phyloP scores from a whole-genome alignment of 805 yeast genomes.

The Blastobotrys terrestris region DNA sequence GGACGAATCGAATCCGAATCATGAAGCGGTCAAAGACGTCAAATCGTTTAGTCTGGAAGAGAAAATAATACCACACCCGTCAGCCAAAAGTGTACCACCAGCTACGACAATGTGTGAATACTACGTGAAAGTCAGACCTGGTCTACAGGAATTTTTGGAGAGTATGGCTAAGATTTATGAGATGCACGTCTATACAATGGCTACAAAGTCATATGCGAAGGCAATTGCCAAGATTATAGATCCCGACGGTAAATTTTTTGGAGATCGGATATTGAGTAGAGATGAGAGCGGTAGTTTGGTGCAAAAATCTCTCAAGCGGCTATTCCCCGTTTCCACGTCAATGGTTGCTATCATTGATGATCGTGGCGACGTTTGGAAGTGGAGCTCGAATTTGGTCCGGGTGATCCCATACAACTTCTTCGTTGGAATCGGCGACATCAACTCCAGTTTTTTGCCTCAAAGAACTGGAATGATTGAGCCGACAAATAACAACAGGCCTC shows the following conservation, averaged over 20 bases:
- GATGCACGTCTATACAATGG: conserved; percentile 96
- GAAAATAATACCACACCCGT: conserved; percentile 30
- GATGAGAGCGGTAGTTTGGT: conserved; percentile 93
- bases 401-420: conserved; percentile 95
- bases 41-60: conserved; percentile 72
- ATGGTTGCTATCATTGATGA: conserved; percentile 97
- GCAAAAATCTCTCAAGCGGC: conserved; percentile 77
- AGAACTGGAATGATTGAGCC: conserved; percentile 37
- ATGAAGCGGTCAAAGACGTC: conserved; percentile 78
- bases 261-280: conserved; percentile 83
- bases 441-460: conserved; percentile 84
- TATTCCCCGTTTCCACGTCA: conserved; percentile 93
- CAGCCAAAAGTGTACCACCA: conserved; percentile 48
- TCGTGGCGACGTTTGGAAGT: conserved; percentile 98
- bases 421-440: conserved; percentile 96
- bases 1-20: conserved; percentile 80
- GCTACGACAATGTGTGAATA: conserved; percentile 64
- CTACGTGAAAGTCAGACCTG: conserved; percentile 89
- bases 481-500: background rate
- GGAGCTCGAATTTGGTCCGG: conserved; percentile 87
- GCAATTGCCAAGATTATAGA: conserved; percentile 88
- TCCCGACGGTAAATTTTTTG: conserved; percentile 80
- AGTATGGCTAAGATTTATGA: conserved; percentile 64
- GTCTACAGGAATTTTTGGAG: conserved; percentile 65
- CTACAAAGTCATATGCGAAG: conserved; percentile 87